Evolutionary conservation across 768 basidiomycete species (phyloP).

Genomic region (Bullera alba): DNA sequence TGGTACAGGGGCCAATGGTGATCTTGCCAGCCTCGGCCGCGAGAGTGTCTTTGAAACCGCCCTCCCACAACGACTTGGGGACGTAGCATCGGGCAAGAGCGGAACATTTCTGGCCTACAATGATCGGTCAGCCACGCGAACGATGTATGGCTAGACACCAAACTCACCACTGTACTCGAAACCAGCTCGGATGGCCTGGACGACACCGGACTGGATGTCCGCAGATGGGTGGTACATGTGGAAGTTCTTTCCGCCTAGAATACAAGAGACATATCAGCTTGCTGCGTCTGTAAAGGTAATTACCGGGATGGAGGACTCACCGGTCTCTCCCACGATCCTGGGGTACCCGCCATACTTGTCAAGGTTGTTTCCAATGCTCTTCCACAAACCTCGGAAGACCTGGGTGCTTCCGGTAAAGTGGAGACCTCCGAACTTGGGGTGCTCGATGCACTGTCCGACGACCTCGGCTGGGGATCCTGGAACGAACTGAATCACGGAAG

Average conservation of each 20-base stretch:
- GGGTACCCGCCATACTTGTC: conserved; percentile 85
- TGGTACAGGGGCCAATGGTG: conserved; percentile 67
- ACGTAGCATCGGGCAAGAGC: conserved; percentile 89
- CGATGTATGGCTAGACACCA: no score
- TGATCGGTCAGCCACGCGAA: not conserved
- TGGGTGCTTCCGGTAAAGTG: conserved; percentile 96
- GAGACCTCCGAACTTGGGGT: conserved; percentile 73
- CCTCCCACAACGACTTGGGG: conserved; percentile 73
- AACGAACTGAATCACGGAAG: conserved; percentile 93
- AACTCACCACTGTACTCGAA: conserved; percentile 90
- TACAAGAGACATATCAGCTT: not conserved
- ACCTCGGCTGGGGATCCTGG: conserved; percentile 77
- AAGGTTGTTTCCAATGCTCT: conserved; percentile 80
- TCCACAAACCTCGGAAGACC: conserved; percentile 94
- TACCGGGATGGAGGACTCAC: no score
- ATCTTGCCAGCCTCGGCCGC: conserved; percentile 72
- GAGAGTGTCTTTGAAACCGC: conserved; percentile 75
- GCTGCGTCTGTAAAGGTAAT: no score
- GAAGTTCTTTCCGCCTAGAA: conserved; percentile 82
- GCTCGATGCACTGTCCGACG: conserved; percentile 72
- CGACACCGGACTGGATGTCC: conserved; percentile 78
- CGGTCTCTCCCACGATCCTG: conserved; percentile 94
- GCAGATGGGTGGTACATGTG: conserved; percentile 84
- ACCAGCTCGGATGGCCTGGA: conserved; percentile 76
- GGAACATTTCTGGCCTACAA: conserved; percentile 88